A percentile compares a stretch with the other conserved stretches of the same genome.
These are phyloP conservation scores for Alternaria triticina DNA, from an alignment of 2,329 filamentous ascomycete species.

Conservation along the genomic window DNA sequence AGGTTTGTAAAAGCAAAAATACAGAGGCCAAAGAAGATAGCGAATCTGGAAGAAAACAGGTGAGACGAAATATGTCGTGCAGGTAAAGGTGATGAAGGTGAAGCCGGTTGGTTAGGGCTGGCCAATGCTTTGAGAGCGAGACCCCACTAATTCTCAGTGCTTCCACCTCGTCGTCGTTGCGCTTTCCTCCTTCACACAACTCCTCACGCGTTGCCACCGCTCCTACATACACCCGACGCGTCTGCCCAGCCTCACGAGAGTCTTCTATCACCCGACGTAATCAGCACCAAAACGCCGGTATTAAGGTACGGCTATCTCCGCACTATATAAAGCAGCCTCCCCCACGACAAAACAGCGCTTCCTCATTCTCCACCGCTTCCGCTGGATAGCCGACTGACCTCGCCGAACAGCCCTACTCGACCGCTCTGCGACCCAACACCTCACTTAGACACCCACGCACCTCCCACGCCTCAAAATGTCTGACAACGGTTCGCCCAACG, in stretches of 20 bases:
- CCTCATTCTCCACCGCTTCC: constrained; percentile 29
- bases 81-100: constrained; percentile 15
- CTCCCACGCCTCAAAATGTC: constrained; percentile 42
- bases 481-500: constrained; percentile 50
- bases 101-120: constrained; percentile 21
- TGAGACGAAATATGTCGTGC: constrained; percentile 3
- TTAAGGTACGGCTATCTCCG: constrained; percentile 26
- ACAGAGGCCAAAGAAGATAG: not conserved
- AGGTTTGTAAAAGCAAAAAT: not conserved
- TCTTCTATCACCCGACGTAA: constrained; percentile 18
- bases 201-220: constrained; percentile 33
- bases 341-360: constrained; percentile 20
- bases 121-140: constrained; percentile 30
- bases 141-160: constrained; percentile 39
- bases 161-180: constrained; percentile 34
- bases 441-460: constrained; percentile 4
- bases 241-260: constrained; percentile 12
- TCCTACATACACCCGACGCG: constrained; percentile 23
- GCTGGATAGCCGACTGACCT: constrained; percentile 22
- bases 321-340: constrained; percentile 27
- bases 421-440: not conserved
- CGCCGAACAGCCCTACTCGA: constrained; percentile 1
- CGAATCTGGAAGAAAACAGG: not conserved
- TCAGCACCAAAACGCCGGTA: constrained; percentile 14
- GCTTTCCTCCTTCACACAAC: constrained; percentile 22